Evolutionary conservation across 2,329 filamentous ascomycete genomes (phyloP), one percentile per base, ranked within the genome.

Genomic region (Curvularia lunata): DNA sequence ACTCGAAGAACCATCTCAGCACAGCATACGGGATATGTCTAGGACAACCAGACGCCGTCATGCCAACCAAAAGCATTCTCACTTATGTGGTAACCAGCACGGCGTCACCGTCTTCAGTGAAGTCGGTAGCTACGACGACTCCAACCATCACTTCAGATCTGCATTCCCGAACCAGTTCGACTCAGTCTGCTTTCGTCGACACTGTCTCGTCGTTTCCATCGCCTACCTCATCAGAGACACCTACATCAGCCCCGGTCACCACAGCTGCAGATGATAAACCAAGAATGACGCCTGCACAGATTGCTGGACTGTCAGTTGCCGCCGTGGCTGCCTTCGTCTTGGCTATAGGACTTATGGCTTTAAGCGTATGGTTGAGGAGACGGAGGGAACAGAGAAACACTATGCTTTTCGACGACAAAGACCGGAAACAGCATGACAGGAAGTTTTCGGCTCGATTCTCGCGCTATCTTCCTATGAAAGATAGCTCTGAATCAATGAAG

Each of bases 261-360:
- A 54, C 52, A 41, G 52, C 64, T 18, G 45, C 61, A 28, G 56
- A 69, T 13, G 50, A 58, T 23, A 50, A 62, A 13, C 66, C 69
- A 6, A 69, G 59, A 42, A 73, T 78, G 70, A 75, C 65, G 18
- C 71, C 75, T 19, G 73, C 75, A 21, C 75, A 78, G 60, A 78
- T 78, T 53, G 73, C 72, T 9, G 76, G 76, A 5, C 65, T 78
- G 13, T 68, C 74, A 7, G 72, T 78, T 38, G 76, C 75, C 32
- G 75, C 71, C 8, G 72, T 70, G 8, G 71, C 75, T 48, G 68
- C 74, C 4, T 74, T 78, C 46, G 68, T 75, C 27, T 61, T 77
- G 51, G 73, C 74, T n/a, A 70, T 76, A 46, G 75, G 74, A 1
- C 64, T 76, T n/a, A 74, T 78, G 70, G 69, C 69, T 32, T 63